phyloP scores from a whole-genome alignment of 345 rosid genomes.

The Sisymbrium altissimum region DNA sequence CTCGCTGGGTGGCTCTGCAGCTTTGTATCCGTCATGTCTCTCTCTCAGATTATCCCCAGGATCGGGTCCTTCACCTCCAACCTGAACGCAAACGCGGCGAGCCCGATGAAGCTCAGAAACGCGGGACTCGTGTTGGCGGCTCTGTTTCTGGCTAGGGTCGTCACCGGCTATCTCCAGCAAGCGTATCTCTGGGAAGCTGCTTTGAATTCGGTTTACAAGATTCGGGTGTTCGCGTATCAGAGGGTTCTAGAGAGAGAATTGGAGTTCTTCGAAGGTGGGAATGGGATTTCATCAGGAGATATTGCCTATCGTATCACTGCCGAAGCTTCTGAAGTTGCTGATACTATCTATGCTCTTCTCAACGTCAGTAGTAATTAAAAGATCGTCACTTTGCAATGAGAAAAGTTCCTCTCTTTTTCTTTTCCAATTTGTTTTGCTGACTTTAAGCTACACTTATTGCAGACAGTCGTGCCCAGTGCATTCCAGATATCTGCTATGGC shows the following conservation, averaged over 20 bases:
- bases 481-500: constrained; percentile 81
- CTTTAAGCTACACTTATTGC: constrained; percentile 10
- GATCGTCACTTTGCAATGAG: background rate
- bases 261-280: constrained; percentile 71
- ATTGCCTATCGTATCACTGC: constrained; percentile 76
- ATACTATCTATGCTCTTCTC: constrained; percentile 69
- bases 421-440: background rate
- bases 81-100: constrained; percentile 27
- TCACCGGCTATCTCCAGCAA: constrained; percentile 71
- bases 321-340: constrained; percentile 79
- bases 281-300: constrained; percentile 67
- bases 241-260: constrained; percentile 67
- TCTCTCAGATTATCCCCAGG: constrained; percentile 65
- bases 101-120: constrained; percentile 31
- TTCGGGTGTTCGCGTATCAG: constrained; percentile 63
- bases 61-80: constrained; percentile 51
- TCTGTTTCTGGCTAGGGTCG: constrained; percentile 46
- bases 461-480: constrained; percentile 81
- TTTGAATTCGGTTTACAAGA: constrained; percentile 44
- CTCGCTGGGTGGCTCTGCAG: constrained; percentile 85
- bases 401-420: too few species aligned
- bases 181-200: constrained; percentile 87
- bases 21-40: constrained; percentile 63
- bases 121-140: constrained; percentile 43
- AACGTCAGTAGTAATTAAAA: constrained; percentile 47